Percentiles rank a stretch among this genome's conserved stretches.
Conservation (phyloP, 2,329 filamentous ascomycete genomes). For the Cordyceps cateniannulata region DNA sequence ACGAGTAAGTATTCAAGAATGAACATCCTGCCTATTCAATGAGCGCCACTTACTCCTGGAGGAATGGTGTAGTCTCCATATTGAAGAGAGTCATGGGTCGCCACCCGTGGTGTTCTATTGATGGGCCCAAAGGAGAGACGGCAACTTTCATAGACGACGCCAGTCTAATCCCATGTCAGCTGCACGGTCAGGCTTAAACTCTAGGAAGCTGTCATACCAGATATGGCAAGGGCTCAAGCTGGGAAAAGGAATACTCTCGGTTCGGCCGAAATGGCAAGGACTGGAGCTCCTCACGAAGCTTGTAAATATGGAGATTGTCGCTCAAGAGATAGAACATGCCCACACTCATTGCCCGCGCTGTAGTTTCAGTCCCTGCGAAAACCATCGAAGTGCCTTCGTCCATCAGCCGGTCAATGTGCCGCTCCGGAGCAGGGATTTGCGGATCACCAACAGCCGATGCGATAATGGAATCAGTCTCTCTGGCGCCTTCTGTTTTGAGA, state of each 20-base stretch:
- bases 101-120: background rate
- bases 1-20: too few relatives aligned
- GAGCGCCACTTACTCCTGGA: background rate
- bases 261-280: background rate
- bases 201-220: background rate
- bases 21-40: background rate
- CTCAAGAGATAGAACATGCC: background rate
- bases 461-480: background rate
- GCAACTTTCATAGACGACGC: background rate
- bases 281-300: background rate
- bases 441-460: background rate
- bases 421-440: constrained; percentile 12
- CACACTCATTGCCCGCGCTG: background rate
- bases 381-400: constrained; percentile 17
- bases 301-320: background rate
- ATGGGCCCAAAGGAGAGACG: background rate
- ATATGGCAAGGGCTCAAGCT: background rate
- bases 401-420: constrained; percentile 12
- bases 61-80: background rate
- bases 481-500: too few relatives aligned
- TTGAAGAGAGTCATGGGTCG: background rate
- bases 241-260: background rate
- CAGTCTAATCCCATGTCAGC: background rate
- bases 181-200: background rate
- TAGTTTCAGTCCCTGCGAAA: constrained; percentile 17